A percentile compares a stretch with the other conserved stretches of the same genome.
These are phyloP conservation scores for Trametes cubensis DNA, from an alignment of 768 basidiomycete species.

Conservation along the genomic window DNA sequence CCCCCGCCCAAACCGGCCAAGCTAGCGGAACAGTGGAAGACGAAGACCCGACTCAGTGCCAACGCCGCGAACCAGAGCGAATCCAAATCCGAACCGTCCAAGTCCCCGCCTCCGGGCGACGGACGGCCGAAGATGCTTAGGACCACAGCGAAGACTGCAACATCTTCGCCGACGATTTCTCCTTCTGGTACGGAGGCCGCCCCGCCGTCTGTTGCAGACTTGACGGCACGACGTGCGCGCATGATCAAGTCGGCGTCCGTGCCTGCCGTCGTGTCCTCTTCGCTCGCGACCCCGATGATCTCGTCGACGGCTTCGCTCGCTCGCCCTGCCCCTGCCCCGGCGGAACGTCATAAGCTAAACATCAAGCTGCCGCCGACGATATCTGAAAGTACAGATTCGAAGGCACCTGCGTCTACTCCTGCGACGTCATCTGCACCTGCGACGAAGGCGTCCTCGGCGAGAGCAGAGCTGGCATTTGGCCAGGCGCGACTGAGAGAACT, in stretches of 20 bases:
- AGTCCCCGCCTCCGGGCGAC: not conserved
- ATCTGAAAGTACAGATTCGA: constrained; percentile 6
- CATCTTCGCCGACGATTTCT: constrained; percentile 21
- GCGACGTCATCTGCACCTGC: not conserved
- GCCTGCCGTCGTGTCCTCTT: constrained; percentile 70
- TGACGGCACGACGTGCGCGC: constrained; percentile 33
- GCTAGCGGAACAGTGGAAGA: constrained; percentile 17
- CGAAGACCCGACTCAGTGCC: not conserved
- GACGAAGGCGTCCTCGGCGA: constrained; percentile 22
- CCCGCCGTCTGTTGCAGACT: constrained; percentile 19
- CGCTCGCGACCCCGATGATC: constrained; percentile 70
- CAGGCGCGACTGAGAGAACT: constrained; percentile 76
- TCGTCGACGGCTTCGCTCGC: constrained; percentile 80
- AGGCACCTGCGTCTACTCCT: not conserved
- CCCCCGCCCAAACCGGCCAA: constrained; percentile 14
- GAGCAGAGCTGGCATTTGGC: constrained; percentile 67
- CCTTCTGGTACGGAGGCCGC: not conserved
- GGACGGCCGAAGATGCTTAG: constrained; percentile 14
- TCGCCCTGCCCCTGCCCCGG: constrained; percentile 40
- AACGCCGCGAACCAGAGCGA: not conserved
- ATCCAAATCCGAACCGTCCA: constrained; percentile 13
- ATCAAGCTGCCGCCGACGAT: constrained; percentile 42
- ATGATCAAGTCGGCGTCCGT: constrained; percentile 66
- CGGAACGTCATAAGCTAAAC: constrained; percentile 28
- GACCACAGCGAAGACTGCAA: constrained; percentile 17